Conservation (phyloP, 345 rosid species). For the Cochlearia excelsa region DNA sequence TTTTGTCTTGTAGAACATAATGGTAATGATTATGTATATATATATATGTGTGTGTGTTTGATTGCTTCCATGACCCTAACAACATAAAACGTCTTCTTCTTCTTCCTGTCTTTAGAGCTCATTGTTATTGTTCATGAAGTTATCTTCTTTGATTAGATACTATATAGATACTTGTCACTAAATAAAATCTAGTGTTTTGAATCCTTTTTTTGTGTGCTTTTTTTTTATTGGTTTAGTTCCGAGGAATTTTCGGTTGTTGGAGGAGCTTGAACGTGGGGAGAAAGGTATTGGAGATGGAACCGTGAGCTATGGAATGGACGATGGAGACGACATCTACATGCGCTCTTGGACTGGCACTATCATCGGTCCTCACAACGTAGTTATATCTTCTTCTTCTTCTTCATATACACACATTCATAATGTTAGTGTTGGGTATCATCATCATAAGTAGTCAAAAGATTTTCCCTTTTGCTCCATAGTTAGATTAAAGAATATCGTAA, state of each 20-base stretch:
- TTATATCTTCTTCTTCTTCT: constrained; percentile 14
- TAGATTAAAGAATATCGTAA: neutral
- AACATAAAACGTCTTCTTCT: too few relatives aligned
- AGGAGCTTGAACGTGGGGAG: constrained; percentile 92
- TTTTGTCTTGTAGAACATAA: too few relatives aligned
- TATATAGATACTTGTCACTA: too few relatives aligned
- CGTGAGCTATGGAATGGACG: constrained; percentile 99
- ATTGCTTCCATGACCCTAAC: too few relatives aligned
- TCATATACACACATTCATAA: neutral
- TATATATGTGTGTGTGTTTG: too few relatives aligned
- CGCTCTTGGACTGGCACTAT: constrained; percentile 96
- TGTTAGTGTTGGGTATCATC: neutral
- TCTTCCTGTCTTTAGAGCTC: neutral
- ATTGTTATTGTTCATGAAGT: too few relatives aligned
- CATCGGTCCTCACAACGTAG: constrained; percentile 91
- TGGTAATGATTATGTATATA: too few relatives aligned
- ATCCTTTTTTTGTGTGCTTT: neutral
- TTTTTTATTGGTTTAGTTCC: constrained; percentile 45
- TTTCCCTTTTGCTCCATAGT: neutral
- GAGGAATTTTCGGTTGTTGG: constrained; percentile 76
- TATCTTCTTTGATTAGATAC: neutral
- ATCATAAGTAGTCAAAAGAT: neutral
- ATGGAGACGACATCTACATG: constrained; percentile 89
- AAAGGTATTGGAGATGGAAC: constrained; percentile 97
- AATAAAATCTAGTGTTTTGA: too few relatives aligned